Evolutionary conservation across 2,329 filamentous ascomycete genomes (phyloP), one percentile per base, ranked within the genome.

Genomic region (Fusarium austroafricanum): DNA sequence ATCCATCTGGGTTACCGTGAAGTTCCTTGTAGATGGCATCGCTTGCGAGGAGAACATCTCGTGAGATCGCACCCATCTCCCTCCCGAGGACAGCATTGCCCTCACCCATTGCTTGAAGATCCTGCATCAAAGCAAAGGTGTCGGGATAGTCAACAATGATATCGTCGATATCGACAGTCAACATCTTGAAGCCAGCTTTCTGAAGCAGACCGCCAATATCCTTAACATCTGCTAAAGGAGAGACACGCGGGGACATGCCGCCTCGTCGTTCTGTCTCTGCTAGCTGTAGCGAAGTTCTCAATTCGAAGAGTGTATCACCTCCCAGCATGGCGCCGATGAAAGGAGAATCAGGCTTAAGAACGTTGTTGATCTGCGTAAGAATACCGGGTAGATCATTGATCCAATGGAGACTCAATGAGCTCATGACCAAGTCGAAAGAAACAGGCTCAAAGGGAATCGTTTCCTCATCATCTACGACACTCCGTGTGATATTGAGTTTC

Each of bases 271-370:
- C 96, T 73, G 93, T 88, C 78, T 97, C 94, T 5, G 96, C 95
- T 4, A 99, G 86, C 80, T 99, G 96, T 15, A 99, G 84, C 33
- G 94, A 96, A 0, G 95, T 97, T 33, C 96, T 92, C 54, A 99
- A 86, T 83, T 99, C 96, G 76, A 91, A 99, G 2, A 99, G 85
- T 10, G 92, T 95, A 78, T 99, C 96, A 1, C 96, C 96, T 56
- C 96, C 96, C 63, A 97, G 90, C 94, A 99, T 99, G 70, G 95
- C 95, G 15, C 92, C 95, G 45, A 99, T 90, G 76, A 99, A 97
- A 2, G 96, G 94, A 57, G 87, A 86, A 78, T 99, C 96, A 0
- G 95, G 94, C 79, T 96, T 97, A 26, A 99, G 86, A 33, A 96
- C 83, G 68, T 87, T 86, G 82, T 97, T 97, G 76, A 97, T 91